Percentiles rank a stretch among this genome's conserved stretches.
Conservation (phyloP, 2,329 filamentous ascomycete species). For the Scedosporium minutisporum region DNA sequence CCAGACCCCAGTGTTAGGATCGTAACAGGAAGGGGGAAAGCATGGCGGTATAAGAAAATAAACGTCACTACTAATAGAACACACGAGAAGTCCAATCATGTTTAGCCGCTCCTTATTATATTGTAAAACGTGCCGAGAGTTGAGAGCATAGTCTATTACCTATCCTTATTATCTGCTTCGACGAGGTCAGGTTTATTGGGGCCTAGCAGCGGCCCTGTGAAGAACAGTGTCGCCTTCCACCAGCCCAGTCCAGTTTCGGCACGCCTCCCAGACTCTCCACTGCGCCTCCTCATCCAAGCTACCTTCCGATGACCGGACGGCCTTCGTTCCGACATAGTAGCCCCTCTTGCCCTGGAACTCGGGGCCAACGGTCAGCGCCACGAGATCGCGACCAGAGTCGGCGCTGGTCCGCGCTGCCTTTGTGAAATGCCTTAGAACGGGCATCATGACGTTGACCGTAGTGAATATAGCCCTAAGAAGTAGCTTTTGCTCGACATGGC, state of each 20-base stretch:
- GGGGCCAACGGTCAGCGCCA: neutral
- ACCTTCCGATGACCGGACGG: neutral
- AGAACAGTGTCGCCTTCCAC: neutral
- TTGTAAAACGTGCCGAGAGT: no score
- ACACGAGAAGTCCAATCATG: no score
- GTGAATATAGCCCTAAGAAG: neutral
- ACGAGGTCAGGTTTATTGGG: neutral
- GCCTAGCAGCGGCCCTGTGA: neutral
- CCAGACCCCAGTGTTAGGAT: no score
- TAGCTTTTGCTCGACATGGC: conserved; percentile 5
- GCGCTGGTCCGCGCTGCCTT: neutral
- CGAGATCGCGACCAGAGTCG: conserved; percentile 1
- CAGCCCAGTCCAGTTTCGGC: conserved; percentile 1
- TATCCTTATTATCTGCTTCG: no score
- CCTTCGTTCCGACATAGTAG: neutral
- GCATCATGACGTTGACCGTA: neutral
- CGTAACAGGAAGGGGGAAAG: no score
- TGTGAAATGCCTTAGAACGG: neutral
- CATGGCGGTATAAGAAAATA: no score
- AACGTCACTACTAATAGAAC: no score
- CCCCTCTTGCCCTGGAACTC: conserved; percentile 4
- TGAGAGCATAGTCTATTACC: no score
- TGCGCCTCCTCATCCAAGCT: neutral
- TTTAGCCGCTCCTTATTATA: no score
- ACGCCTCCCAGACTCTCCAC: neutral